Evolutionary conservation across 208 protist genomes (phyloP), one percentile per base, ranked within the genome.

Genomic region (Trypanosoma conorhini): DNA sequence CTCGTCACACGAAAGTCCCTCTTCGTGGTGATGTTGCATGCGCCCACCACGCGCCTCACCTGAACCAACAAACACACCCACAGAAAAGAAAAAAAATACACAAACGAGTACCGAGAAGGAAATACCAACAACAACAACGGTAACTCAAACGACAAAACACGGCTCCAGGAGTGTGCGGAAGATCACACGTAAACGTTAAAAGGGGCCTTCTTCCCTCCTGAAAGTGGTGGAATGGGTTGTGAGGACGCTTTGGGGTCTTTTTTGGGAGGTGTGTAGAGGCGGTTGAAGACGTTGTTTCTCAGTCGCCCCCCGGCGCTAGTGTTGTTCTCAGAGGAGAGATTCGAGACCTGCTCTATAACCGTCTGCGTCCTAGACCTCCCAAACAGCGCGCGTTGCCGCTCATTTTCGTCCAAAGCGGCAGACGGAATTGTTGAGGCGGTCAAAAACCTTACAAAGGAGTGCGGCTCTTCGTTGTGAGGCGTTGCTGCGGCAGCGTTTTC

Each of bases 231-330:
- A 5, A 31, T 44, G 28, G 58, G 5, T 65, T 58, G 61, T 38
- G 60, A 38, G n/a, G 44, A 12, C 30, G 31, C 19, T 24, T 28
- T 70, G 8, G 13, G 17, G 22, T 21, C 19, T 19, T 22, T 46
- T 59, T 62, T 77, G 13, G 74, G 74, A 22, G 70, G 69, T 5
- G 81, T 74, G 76, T 85, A 91, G 15, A 87, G 69, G 10, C 82
- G 61, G 54, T 85, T 74, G 72, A 79, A 83, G n/a, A 83, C 69
- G 35, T 35, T 67, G 70, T 3, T 21, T 17, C 51, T 48, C n/a
- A 30, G 57, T 12, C n/a, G 42, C 35, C 19, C 5, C 17, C 55
- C 59, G 40, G 40, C 51, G 42, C 40, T 52, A 15, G 8, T 71
- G 17, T 35, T 24, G 42, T 40, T 52, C 15, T 40, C 24, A 0